phyloP scores from a whole-genome alignment of 805 yeast genomes.

The Pichia thaimueangensis region DNA sequence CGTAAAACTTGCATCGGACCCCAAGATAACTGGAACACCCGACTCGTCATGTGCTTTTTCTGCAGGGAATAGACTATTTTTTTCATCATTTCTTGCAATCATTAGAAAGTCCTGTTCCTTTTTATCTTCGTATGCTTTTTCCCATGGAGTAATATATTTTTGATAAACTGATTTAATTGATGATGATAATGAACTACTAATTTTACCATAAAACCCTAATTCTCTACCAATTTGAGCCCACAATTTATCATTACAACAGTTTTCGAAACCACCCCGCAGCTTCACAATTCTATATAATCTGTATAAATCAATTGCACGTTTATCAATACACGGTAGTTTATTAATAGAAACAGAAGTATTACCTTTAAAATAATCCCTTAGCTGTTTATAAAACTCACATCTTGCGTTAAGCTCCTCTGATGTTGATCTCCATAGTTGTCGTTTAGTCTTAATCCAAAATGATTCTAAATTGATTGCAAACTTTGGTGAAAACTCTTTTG shows the following conservation, averaged over 20 bases:
- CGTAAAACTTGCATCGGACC: conserved; percentile 39
- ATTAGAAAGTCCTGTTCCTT: conserved; percentile 11
- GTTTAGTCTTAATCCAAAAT: conserved; percentile 46
- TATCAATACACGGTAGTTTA: conserved; percentile 62
- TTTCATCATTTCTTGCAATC: conserved; percentile 9
- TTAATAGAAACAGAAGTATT: conserved; percentile 18
- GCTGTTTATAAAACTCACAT: conserved; percentile 40
- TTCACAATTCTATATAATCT: conserved; percentile 51
- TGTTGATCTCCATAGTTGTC: conserved; percentile 41
- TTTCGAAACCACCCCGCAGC: conserved; percentile 58
- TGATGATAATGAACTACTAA: conserved; percentile 65
- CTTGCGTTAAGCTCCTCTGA: conserved; percentile 38
- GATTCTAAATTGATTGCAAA: conserved; percentile 37
- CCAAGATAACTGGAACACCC: conserved; percentile 36
- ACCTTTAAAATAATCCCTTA: conserved; percentile 32
- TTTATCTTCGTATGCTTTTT: conserved; percentile 11
- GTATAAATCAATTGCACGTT: conserved; percentile 58
- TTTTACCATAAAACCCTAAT: conserved; percentile 66
- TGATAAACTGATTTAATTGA: conserved; percentile 56
- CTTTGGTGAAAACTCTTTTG: conserved; percentile 25
- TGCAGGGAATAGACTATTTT: conserved; percentile 3
- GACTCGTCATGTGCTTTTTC: not conserved
- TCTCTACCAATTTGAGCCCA: conserved; percentile 87
- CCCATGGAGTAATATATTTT: conserved; percentile 32
- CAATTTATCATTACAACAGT: conserved; percentile 55